Evolutionary conservation across 2,329 filamentous ascomycete species (phyloP), one percentile per base, ranked within the genome.

Genomic region (Aspergillus novofumigatus): DNA sequence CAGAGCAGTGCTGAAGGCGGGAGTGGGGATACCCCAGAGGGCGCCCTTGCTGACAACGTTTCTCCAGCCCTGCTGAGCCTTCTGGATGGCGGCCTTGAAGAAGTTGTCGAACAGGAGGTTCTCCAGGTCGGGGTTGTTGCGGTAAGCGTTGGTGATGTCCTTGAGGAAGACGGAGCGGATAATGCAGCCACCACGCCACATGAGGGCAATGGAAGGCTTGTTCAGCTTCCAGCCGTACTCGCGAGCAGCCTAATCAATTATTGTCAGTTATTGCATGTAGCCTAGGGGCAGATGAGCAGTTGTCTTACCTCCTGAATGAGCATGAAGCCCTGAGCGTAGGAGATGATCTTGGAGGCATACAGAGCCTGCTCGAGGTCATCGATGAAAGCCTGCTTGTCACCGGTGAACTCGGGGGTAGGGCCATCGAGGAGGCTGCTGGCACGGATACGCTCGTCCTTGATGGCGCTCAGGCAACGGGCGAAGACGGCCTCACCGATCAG

Each of bases 121-220:
- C 87, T 97, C 89, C 65, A 99, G 89, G 65, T 97, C 89, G 65
- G 91, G 90, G 83, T 97, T 87, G 68, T 85, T 87, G 81, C 93
- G 93, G 87, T 97, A 99, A 54, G 94, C 94, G 66, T 88, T 88
- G 69, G 94, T 99, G 81, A 99, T 99, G 78, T 99, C 93, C 88
- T 97, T 97, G 67, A 99, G 83, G 91, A 99, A 99, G 75, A 99
- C 94, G 66, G 94, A 97, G 78, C 94, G 93, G 82, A 99, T 99
- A 72, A 99, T 99, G 86, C 94, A 99, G 69, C 94, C 94, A 82
- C 94, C 94, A 77, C 94, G 91, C 94, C 94, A 99, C 94, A 99
- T 99, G 75, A 99, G 89, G 69, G 94, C 94, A 73, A 99, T 99
- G 70, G 95, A 96, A 65, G 94, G 94, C 89, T 97, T 97, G 89